Base-by-base conservation (phyloP, 73 alveolate genomes). In the Durusdinium trenchii region DNA sequence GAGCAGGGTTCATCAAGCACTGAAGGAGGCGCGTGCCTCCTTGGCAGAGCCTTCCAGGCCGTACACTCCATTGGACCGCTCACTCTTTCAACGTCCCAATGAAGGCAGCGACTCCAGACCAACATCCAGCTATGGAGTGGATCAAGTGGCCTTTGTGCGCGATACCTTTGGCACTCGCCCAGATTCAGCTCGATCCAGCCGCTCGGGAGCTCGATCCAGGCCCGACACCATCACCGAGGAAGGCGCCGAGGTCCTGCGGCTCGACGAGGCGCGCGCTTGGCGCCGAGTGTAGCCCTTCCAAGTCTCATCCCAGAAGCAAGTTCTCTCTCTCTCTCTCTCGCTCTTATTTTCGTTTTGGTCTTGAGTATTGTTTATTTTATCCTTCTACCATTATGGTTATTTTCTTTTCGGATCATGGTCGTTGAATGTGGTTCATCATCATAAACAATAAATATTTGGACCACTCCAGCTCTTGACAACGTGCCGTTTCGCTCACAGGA, bases 41-140 rank as follows among this genome's bases (percentile, higher is more conserved):
- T 81, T 99, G 40, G 94, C 99, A 4, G 99, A 99, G 50, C 99
- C 99, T 3, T 85, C 99, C 23, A 92, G 99, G 61, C 99, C 99
- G 9, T 94, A 62, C 91, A 99, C 99, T 32, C 99, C 99, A 1
- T 99, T 99, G 94, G 99, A 99, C 96, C 76, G 99, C 45, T 87
- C 95, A 23, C 50, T 87, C 30, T 87, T 87, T 47, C 95, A 87
- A 50, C 95, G 95, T 18, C 95, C 95, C 50, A 87, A 87, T 20
- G 95, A 87, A 69, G 95, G 95, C 18, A 64, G 86, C 50, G 95
- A 87, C 6, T 71, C 95, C n/a, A 48, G 95, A 36, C 95, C 91
- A 28, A 48, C 91, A 28, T n/a, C 54, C 71, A 81, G 91, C 91
- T 81, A 81, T 35, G 91, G 91, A 30, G 91, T 81, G 67, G 91